Conservation (phyloP, 164 flowering plant species). For the Kalanchoe fedtschenkoi region DNA sequence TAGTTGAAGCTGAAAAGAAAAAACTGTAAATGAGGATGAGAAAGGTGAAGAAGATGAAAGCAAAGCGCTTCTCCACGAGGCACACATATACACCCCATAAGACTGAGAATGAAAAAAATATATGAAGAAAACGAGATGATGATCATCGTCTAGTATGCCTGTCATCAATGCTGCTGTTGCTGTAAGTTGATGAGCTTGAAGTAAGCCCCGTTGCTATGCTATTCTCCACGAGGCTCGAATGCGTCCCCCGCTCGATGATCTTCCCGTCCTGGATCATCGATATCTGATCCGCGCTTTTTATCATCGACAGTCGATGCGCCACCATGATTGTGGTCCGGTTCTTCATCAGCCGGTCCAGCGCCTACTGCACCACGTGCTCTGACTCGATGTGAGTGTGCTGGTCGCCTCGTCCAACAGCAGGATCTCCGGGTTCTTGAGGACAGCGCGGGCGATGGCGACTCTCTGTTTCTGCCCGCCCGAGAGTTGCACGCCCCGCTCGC, state of each 20-base stretch:
- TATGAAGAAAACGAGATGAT: not conserved
- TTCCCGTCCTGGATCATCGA: constrained; percentile 82
- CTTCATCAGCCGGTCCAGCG: constrained; percentile 72
- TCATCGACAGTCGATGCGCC: constrained; percentile 88
- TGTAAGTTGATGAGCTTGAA: constrained; percentile 68
- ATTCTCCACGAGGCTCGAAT: constrained; percentile 50
- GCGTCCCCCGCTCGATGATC: constrained; percentile 82
- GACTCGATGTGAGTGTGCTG: constrained; percentile 85
- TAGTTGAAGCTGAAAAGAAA: too few species aligned
- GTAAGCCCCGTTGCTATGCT: constrained; percentile 59
- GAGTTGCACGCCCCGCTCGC: constrained; percentile 89
- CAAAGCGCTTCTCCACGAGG: too few species aligned
- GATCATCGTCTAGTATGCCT: too few species aligned
- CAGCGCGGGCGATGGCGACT: constrained; percentile 89
- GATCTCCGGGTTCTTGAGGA: constrained; percentile 82
- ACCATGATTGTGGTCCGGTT: constrained; percentile 80
- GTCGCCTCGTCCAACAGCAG: constrained; percentile 90
- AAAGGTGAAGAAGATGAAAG: too few species aligned
- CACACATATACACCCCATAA: not conserved
- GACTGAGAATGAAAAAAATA: not conserved
- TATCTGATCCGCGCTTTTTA: constrained; percentile 74
- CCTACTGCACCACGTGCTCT: constrained; percentile 80
- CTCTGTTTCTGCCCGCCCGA: constrained; percentile 96
- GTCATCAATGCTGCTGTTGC: constrained; percentile 29
- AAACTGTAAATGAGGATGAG: too few species aligned